Evolutionary conservation across 2,329 filamentous ascomycete species (phyloP).

Genomic region (Ascocoryne sarcoides): DNA sequence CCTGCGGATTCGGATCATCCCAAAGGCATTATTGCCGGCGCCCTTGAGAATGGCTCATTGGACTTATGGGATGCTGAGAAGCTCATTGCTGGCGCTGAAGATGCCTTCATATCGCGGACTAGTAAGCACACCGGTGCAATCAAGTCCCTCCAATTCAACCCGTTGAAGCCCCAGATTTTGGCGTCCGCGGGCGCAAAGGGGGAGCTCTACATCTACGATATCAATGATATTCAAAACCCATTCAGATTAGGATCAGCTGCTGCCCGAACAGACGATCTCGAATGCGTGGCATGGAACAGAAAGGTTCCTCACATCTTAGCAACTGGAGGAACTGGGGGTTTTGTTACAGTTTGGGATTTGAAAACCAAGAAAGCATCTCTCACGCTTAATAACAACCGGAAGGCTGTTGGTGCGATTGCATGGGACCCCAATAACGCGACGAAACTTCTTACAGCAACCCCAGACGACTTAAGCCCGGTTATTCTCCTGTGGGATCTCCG

Average conservation of each 20-base stretch:
- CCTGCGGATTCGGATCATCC: constrained; percentile 69
- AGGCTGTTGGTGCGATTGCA: constrained; percentile 87
- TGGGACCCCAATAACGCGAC: constrained; percentile 97
- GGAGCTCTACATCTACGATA: constrained; percentile 91
- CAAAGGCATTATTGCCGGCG: constrained; percentile 86
- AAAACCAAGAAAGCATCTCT: constrained; percentile 97
- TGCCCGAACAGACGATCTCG: constrained; percentile 87
- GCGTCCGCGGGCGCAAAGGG: constrained; percentile 91
- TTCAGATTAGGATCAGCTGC: constrained; percentile 83
- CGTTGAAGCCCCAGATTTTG: constrained; percentile 79
- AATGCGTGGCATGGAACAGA: constrained; percentile 96
- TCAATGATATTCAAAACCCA: constrained; percentile 80
- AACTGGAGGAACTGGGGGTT: constrained; percentile 84
- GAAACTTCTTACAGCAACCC: constrained; percentile 85
- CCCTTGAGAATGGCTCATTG: constrained; percentile 86
- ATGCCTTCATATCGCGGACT: constrained; percentile 78
- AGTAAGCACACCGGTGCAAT: constrained; percentile 87
- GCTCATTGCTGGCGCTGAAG: constrained; percentile 47
- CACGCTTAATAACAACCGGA: constrained; percentile 88
- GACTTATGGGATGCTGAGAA: constrained; percentile 86
- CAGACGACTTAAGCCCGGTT: constrained; percentile 78
- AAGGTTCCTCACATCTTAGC: constrained; percentile 95
- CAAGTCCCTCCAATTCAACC: constrained; percentile 95
- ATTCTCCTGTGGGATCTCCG: constrained; percentile 92
- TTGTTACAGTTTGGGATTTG: constrained; percentile 97